Base-by-base conservation (phyloP, 495 filamentous ascomycete species). In the Thozetella sp. region DNA sequence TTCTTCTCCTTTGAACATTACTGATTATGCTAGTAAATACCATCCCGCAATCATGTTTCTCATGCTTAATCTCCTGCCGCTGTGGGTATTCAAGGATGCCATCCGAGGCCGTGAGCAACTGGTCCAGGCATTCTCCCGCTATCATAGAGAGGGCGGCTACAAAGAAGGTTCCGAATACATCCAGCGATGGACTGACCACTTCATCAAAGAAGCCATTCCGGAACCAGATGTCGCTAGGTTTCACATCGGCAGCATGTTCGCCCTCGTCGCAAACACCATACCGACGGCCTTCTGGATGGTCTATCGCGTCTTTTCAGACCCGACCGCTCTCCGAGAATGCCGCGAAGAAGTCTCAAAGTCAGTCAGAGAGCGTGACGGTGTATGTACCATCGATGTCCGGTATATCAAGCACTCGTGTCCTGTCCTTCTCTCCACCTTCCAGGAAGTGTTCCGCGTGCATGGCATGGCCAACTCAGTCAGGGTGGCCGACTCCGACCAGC, bases 221-320 rank as follows among this genome's bases (percentile, higher is more conserved):
- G 43, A 34, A 12, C 13, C 15, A 22, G 63, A 65, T 24, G 26
- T 61, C 3, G 63, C 58, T 15, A 56, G 17, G 24, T 52, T 61
- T 22, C 55, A 61, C 26, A 22, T 56, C 2, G 56, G 37, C 2
- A 27, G 37, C 25, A 20, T 51, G 6, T 51, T 58, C 27, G 34
- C 51, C 1, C 22, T 65, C 1, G 43, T 65, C 25, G 27, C 51
- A 0, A 70, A 67, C 37, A 60, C 65, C 2, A 55, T 60, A 2
- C 58, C 64, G 6, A 56, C 59, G 3, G 45, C 63, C 15, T 67
- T 65, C 46, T 72, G 60, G 64, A 24, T 59, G 17, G 30, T 66
- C n/a, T 67, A 58, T 40, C 54, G 60, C 4, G 48, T 64, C 22
- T 50, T 64, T 27, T 56, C 63, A 13, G 56, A 63, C 26, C 50